Base-by-base conservation (phyloP, 352 stramenopile genomes). In the Peronospora destructor region DNA sequence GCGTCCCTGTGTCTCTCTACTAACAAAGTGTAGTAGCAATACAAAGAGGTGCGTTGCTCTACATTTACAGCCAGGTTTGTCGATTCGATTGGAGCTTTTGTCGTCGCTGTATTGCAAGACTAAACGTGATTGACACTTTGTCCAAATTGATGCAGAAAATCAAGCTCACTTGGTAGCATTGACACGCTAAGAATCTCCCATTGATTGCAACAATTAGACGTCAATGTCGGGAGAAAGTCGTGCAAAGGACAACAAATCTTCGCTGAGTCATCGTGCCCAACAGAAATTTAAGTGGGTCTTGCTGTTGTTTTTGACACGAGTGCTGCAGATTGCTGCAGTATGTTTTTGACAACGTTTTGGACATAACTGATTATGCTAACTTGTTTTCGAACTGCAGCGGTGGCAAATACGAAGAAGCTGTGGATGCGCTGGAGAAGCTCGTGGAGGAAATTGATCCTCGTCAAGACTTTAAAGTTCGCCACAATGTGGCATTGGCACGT, bases 181-280 rank as follows among this genome's bases (percentile, higher is more conserved):
- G 19, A 21, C 19, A 21, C 19, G 19, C 1, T 21, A 21, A 1
- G 19, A 21, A 21, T 21, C 19, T 21, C 19, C 14, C 41, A 59
- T 50, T 50, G 34, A 59, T 19, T 52, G 39, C 33, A 61, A 32
- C 37, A 21, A 17, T 1, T 32, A n/a, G 8, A n/a, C 14, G 35
- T 9, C 11, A 50, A 89, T 90, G 78, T 87, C 75, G 50, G 72
- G 69, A 19, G 73, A 84, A 41, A 56, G 68, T 53, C 66, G 71
- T 40, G 59, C 66, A 7, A 89, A 91, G 60, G 76, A 88, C 64
- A 91, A 87, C 70, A 91, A 89, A 68, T 85, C 77, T 39, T 91
- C 81, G 66, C 68, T 91, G 48, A 83, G 76, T 56, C 81, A 91
- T 60, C 81, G 81, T 44, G 81, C 81, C 25, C 81, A 91, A 67